Percentiles rank a stretch among this genome's conserved stretches.
These are phyloP conservation scores for Calamus simplicifolius DNA, from an alignment of 176 grass and related monocot species.

Conservation along the genomic window DNA sequence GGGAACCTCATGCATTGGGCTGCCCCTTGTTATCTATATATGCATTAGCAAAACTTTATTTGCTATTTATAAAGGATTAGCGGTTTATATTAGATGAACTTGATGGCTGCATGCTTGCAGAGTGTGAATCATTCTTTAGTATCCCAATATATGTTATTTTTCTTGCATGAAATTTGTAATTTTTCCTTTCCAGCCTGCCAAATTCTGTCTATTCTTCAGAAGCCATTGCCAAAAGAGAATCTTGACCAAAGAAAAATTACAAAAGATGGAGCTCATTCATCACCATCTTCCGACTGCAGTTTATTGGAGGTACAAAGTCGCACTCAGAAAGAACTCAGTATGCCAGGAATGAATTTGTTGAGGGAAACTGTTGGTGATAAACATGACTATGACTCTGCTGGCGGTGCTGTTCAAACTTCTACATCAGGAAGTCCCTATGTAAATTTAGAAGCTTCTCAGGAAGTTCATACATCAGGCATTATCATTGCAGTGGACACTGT, in stretches of 20 bases:
- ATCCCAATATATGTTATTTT: too few relatives aligned
- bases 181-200: constrained; percentile 37
- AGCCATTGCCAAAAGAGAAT: constrained; percentile 17
- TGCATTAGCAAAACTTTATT: too few relatives aligned
- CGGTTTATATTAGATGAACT: too few relatives aligned
- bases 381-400: background rate
- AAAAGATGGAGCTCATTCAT: constrained; percentile 12
- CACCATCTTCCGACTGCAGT: background rate
- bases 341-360: background rate
- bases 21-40: too few relatives aligned
- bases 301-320: background rate
- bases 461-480: constrained; percentile 1
- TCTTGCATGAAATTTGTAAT: background rate
- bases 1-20: too few relatives aligned
- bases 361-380: constrained; percentile 2
- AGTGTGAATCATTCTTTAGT: too few relatives aligned
- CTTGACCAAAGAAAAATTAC: background rate
- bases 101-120: too few relatives aligned
- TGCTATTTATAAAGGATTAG: too few relatives aligned
- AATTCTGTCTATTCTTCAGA: constrained; percentile 50
- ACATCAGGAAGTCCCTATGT: background rate
- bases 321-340: background rate
- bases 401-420: background rate
- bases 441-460: background rate
- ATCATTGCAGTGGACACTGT: background rate